A percentile compares a stretch with the other conserved stretches of the same genome.
These are phyloP conservation scores for Dianthus caryophyllus DNA, from an alignment of 148 eudicot species.

Conservation along the genomic window DNA sequence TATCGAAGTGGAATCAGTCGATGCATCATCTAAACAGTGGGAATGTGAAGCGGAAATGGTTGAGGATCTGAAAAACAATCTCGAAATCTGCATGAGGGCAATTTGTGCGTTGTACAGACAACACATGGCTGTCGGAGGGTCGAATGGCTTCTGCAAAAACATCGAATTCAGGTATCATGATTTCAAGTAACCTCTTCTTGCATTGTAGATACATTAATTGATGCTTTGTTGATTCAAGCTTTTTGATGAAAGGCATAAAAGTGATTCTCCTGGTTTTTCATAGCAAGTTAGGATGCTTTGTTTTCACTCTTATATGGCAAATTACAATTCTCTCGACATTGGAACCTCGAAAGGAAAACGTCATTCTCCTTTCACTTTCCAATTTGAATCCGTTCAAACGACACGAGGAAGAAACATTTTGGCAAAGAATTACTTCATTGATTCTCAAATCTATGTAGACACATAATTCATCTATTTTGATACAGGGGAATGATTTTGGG, in stretches of 20 bases:
- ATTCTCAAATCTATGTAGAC: no score
- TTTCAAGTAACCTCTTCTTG: background rate
- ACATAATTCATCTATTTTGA: background rate
- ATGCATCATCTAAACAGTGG: slow-evolving; percentile 18
- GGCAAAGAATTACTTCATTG: no score
- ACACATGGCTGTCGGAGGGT: background rate
- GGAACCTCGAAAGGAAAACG: no score
- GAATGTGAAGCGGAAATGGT: slow-evolving; percentile 29
- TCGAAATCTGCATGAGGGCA: slow-evolving; percentile 47
- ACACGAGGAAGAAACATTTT: no score
- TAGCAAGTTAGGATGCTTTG: no score
- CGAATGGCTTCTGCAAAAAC: background rate
- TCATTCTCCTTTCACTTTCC: no score
- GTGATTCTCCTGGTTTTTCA: background rate
- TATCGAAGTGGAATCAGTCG: slow-evolving; percentile 17
- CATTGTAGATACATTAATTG: background rate
- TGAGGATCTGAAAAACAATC: slow-evolving; percentile 27
- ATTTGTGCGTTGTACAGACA: slow-evolving; percentile 47
- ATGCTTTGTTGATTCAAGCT: background rate
- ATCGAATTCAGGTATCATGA: slow-evolving; percentile 13
- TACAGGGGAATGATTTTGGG: slow-evolving; percentile 34
- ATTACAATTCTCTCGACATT: no score
- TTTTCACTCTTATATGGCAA: no score
- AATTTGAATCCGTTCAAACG: no score
- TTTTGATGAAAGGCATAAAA: background rate